Conservation (phyloP, 345 rosid species). For the Passiflora organensis region DNA sequence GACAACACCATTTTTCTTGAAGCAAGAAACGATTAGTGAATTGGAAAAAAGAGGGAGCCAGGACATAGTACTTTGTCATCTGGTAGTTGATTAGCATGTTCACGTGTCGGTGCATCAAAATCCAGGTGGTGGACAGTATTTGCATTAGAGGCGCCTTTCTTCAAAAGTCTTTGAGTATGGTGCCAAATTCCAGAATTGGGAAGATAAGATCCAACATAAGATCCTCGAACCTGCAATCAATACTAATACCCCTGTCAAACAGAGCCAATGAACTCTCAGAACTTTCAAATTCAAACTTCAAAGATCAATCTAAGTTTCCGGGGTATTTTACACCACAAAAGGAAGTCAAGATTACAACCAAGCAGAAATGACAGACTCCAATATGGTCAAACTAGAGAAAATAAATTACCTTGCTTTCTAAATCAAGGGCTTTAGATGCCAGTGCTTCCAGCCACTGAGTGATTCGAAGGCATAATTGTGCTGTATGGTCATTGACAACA, state of each 20-base stretch:
- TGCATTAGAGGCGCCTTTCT: conserved; percentile 46
- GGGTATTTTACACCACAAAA: not conserved
- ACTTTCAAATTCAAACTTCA: not conserved
- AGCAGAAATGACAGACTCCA: too few species aligned
- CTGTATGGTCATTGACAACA: conserved; percentile 77
- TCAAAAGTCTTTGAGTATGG: conserved; percentile 80
- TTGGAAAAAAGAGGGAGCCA: not conserved
- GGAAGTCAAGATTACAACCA: not conserved
- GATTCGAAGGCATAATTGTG: conserved; percentile 89
- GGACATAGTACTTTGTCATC: conserved; percentile 65
- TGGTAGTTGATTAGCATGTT: conserved; percentile 68
- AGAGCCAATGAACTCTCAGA: not conserved
- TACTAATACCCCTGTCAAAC: conserved; percentile 11
- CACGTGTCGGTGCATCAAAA: conserved; percentile 99
- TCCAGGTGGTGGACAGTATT: conserved; percentile 86
- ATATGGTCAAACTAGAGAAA: not conserved
- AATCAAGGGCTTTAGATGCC: conserved; percentile 91
- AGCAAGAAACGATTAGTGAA: conserved; percentile 1
- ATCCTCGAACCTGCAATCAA: conserved; percentile 72
- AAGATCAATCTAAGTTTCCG: conserved; percentile 2
- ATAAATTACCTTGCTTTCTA: conserved; percentile 75
- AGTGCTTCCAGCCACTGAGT: conserved; percentile 93
- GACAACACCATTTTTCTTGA: not conserved
- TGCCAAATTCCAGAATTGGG: conserved; percentile 95
- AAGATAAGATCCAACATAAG: conserved; percentile 93